phyloP scores from a whole-genome alignment of 371 early-diverging fungal genomes.

The Rhizomucor pusillus region DNA sequence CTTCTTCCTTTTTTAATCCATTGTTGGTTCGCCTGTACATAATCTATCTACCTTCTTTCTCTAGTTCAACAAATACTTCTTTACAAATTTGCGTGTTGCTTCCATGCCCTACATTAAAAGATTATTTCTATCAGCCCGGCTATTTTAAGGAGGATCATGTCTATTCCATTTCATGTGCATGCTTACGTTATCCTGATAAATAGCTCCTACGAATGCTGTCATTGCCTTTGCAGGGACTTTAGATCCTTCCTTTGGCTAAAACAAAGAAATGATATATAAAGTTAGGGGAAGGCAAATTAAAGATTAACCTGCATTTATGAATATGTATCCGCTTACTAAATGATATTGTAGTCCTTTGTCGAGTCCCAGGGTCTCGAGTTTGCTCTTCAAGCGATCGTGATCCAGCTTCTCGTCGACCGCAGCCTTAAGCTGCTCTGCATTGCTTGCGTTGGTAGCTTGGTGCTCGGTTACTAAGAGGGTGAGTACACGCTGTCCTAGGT shows the following conservation, averaged over 20 bases:
- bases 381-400: slow-evolving; percentile 12
- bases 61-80: slow-evolving; percentile 18
- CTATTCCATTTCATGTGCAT: background rate
- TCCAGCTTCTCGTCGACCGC: slow-evolving; percentile 10
- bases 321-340: slow-evolving; percentile 31
- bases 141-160: background rate
- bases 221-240: slow-evolving; percentile 40
- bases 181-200: slow-evolving; percentile 48
- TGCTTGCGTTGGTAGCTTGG: slow-evolving; percentile 13
- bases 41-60: too few relatives aligned
- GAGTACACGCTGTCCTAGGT: slow-evolving; percentile 52
- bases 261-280: too few relatives aligned
- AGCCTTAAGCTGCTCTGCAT: slow-evolving; percentile 7
- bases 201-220: slow-evolving; percentile 48
- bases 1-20: slow-evolving; percentile 5
- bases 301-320: too few relatives aligned
- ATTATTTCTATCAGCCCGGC: too few relatives aligned
- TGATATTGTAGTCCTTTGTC: slow-evolving; percentile 30
- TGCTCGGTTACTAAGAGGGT: slow-evolving; percentile 28
- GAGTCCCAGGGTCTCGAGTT: slow-evolving; percentile 34
- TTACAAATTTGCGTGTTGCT: slow-evolving; percentile 20
- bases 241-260: too few relatives aligned
- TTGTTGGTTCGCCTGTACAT: slow-evolving; percentile 5
- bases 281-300: background rate
- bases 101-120: slow-evolving; percentile 11